phyloP scores from a whole-genome alignment of 139 green algal genomes.

The Chlamydomonas incerta region DNA sequence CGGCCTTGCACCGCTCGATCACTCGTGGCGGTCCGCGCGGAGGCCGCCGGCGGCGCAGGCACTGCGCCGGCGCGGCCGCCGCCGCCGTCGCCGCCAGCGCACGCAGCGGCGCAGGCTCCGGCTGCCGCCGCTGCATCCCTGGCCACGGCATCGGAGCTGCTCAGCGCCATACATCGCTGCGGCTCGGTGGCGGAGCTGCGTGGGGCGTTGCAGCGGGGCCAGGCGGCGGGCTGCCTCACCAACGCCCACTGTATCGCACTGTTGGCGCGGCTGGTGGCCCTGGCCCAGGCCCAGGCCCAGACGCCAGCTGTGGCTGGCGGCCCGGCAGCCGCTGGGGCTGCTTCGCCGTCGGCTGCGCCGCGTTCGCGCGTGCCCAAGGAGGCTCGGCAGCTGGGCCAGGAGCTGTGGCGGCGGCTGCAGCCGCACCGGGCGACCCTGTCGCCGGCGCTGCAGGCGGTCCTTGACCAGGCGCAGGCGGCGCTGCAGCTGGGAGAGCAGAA shows the following conservation, averaged over 20 bases:
- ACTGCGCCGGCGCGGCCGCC: neutral
- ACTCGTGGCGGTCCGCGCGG: too few relatives aligned
- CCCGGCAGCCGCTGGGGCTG: neutral
- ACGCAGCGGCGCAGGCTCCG: neutral
- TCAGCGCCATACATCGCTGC: neutral
- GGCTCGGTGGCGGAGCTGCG: neutral
- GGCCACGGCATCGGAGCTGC: neutral
- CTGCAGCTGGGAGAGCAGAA: neutral
- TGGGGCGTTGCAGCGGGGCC: neutral
- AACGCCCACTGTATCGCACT: slow-evolving; percentile 20
- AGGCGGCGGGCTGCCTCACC: neutral
- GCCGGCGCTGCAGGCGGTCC: neutral
- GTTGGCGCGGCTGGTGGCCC: neutral
- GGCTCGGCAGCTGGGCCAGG: neutral
- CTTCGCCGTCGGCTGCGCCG: too few relatives aligned
- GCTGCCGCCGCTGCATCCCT: neutral
- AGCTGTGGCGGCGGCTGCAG: neutral
- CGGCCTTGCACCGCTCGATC: too few relatives aligned
- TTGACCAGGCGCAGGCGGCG: neutral
- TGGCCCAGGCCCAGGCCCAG: neutral
- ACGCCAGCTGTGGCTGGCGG: neutral
- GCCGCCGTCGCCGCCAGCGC: neutral
- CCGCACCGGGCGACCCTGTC: neutral
- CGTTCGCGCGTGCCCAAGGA: neutral
- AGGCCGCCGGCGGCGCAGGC: too few relatives aligned